Evolutionary conservation across 495 filamentous ascomycete species (phyloP), one percentile per base, ranked within the genome.

Genomic region (Hyphodiscus hymeniophilus): DNA sequence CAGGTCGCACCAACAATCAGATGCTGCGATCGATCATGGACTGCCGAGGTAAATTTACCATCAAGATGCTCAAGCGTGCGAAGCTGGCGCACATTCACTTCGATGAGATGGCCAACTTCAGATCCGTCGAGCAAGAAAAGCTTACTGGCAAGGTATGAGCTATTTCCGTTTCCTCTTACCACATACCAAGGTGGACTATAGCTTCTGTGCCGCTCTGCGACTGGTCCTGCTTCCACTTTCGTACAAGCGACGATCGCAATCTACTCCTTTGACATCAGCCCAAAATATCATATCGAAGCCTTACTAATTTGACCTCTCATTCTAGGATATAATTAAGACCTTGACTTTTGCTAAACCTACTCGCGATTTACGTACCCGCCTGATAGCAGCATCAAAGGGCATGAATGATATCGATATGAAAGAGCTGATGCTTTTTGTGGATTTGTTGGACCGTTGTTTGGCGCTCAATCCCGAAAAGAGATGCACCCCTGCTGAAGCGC

Each of bases 11-110:
- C 68, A 98, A 98, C 71, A 97, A 98, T 61, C 88, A 94, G 63
- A 97, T 97, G 92, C 76, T 98, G 12, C 82, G 84, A 46, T 82
- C 85, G 12, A 92, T 98, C 57, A 92, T 95, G 82, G 94, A 97
- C 60, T 91, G 89, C 56, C 82, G 94, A 33, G 92, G 94, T 64
- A 94, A 90, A 64, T 84, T 95, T 59, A 87, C 82, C 48, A 79
- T 81, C 32, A 95, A 94, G 67, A 69, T 95, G 41, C 80, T 95
- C 43, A 85, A 84, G 38, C 83, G 82, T 35, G 86, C 88, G 7
- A 71, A 85, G 28, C 72, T 91, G 50, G 75, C 80, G 1, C 67
- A 71, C 35, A 66, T 81, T 56, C 87, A 97, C 68, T 97, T 95
- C 60, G 89, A 95, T 61, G 84, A 92, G 36, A 69, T 83, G 63